These are phyloP conservation scores for Linaria vulgaris DNA, from an alignment of 257 asterid genomes.

Conservation along the genomic window DNA sequence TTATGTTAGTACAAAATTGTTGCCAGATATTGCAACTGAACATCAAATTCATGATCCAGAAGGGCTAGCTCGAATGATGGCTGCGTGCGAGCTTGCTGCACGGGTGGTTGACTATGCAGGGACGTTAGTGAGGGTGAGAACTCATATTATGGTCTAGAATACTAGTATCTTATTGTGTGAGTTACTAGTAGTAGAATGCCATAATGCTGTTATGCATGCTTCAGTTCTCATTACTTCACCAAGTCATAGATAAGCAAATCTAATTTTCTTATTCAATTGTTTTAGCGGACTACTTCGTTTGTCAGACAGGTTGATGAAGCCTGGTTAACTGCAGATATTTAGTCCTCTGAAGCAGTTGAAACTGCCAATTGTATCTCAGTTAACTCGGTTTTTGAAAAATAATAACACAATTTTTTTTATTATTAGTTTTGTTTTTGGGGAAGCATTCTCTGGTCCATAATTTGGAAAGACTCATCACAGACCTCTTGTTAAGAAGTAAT, in stretches of 20 bases:
- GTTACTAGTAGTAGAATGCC: conserved; percentile 15
- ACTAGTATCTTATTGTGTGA: conserved; percentile 2
- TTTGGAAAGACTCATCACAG: no score
- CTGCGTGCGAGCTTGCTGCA: conserved; percentile 97
- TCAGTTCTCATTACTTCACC: not conserved
- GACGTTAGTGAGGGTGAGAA: conserved; percentile 83
- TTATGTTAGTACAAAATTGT: conserved; percentile 54
- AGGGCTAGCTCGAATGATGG: conserved; percentile 77
- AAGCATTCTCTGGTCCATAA: no score
- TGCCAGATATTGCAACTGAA: conserved; percentile 77
- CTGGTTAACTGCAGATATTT: conserved; percentile 11
- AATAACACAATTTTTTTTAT: not conserved
- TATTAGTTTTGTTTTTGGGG: no score
- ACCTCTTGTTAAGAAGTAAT: no score
- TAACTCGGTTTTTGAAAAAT: conserved; percentile 3
- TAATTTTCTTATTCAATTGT: not conserved
- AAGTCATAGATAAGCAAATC: no score
- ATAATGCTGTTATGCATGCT: not conserved
- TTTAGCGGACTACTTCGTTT: no score
- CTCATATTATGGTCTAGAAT: conserved; percentile 7
- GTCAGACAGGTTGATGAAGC: not conserved
- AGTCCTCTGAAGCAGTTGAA: conserved; percentile 13
- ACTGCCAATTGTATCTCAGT: not conserved
- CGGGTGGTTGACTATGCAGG: conserved; percentile 83
- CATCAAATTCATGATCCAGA: conserved; percentile 75